These are phyloP conservation scores for Cystofilobasidium macerans DNA, from an alignment of 768 basidiomycete genomes.

Conservation along the genomic window DNA sequence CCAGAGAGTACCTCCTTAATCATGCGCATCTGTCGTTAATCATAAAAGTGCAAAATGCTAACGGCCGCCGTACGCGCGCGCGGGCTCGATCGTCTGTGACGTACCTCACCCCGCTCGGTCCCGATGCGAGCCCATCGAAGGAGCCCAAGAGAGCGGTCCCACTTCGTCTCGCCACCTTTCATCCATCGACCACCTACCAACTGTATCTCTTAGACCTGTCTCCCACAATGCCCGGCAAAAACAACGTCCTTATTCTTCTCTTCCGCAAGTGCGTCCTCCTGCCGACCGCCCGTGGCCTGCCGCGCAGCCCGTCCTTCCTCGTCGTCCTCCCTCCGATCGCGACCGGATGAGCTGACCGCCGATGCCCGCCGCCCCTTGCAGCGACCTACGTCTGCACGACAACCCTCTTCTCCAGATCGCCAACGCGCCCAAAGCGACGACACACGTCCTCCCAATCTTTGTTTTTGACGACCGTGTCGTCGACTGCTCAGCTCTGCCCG, in stretches of 20 bases:
- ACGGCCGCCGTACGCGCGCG: no score
- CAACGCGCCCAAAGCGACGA: constrained; percentile 30
- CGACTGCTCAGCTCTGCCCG: constrained; percentile 37
- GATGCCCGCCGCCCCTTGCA: not conserved
- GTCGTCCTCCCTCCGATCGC: no score
- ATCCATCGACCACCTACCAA: not conserved
- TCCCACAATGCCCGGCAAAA: constrained; percentile 16
- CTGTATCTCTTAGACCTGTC: not conserved
- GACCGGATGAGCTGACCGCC: no score
- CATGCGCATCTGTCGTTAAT: no score
- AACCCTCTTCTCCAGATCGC: constrained; percentile 33
- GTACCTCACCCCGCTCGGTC: no score
- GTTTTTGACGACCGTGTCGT: constrained; percentile 41
- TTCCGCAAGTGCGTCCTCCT: constrained; percentile 16
- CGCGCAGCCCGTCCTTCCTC: no score
- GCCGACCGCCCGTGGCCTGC: not conserved
- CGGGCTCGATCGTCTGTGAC: no score
- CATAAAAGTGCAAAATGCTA: no score
- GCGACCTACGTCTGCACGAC: constrained; percentile 28
- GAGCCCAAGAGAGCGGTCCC: no score
- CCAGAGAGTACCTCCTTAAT: no score
- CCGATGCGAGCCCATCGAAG: no score
- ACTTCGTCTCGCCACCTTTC: not conserved
- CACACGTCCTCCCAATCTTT: constrained; percentile 42
- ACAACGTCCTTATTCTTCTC: constrained; percentile 21